Base-by-base conservation (phyloP, 352 stramenopile species). In the Plasmopara muralis region DNA sequence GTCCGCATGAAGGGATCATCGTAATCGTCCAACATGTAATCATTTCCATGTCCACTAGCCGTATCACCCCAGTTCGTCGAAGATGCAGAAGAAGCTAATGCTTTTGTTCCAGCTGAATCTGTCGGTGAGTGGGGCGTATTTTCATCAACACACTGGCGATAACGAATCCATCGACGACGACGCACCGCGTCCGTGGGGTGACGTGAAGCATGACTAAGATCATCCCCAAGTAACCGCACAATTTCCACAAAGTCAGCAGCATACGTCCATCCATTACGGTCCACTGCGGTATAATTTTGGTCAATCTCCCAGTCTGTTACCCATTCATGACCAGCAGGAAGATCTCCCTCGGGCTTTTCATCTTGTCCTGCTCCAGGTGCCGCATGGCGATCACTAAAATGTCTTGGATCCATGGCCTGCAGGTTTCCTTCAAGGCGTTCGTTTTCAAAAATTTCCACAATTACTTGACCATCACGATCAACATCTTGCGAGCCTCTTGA, bases 1-100 rank as follows among this genome's bases (percentile, higher is more conserved):
- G 83, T 92, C 35, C 82, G 79, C 47, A 87, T 82, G 67, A 94
- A 94, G 46, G 83, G 83, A 47, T 94, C 83, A 33, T 94, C 82
- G 47, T 86, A 71, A 44, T 89, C 76, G 47, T 84, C 72, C 30
- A 77, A 45, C 40, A 70, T 35, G 60, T 72, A 54, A 54, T 74
- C 65, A 16, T 55, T 68, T 20, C 60, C 57, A 45, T 67, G 63
- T 9, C 55, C 56, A 39, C 68, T 58, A 2, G 60, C 57, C 1
- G 69, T 66, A 43, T 84, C 76, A 8, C 50, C 56, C 77, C 76
- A 87, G 35, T 78, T 87, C 31, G 64, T 79, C 9, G 69, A 71
- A 2, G 48, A 57, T 4, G 60, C 61, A 15, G 71, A 81, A 1
- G 68, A 70, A 29, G 53, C 53, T 41, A 77, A 58, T 29, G 72